phyloP scores from a whole-genome alignment of 352 stramenopile genomes.

The Phytophthora fragariaefolia region DNA sequence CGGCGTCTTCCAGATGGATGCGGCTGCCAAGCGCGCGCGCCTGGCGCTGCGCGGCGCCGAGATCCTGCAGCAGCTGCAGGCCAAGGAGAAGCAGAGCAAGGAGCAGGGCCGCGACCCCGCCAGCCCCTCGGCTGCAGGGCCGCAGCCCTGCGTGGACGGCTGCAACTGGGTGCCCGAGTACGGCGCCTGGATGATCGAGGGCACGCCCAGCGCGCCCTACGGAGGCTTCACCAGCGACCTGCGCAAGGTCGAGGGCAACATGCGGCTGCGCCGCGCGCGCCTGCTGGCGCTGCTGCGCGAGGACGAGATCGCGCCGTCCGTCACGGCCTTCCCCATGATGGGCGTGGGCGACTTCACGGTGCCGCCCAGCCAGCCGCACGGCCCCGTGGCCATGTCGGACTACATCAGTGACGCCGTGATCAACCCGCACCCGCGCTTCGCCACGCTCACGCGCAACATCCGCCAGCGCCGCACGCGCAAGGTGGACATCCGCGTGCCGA shows the following conservation, averaged over 20 bases:
- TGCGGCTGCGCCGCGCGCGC: constrained; percentile 95
- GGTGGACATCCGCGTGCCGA: constrained; percentile 88
- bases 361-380: constrained; percentile 61
- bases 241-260: constrained; percentile 97
- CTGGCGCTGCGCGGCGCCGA: constrained; percentile 94
- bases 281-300: constrained; percentile 93
- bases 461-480: constrained; percentile 91
- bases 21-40: constrained; percentile 82
- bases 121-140: constrained; percentile 6
- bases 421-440: constrained; percentile 99
- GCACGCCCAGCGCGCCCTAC: constrained; percentile 95
- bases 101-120: constrained; percentile 27
- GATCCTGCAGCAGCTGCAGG: constrained; percentile 94
- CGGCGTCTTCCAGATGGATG: constrained; percentile 96
- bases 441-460: constrained; percentile 98
- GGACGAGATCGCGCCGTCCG: constrained; percentile 97
- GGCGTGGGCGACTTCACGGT: constrained; percentile 94
- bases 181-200: constrained; percentile 99
- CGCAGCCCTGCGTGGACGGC: constrained; percentile 72
- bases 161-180: constrained; percentile 99
- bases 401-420: constrained; percentile 99
- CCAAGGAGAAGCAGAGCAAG: constrained; percentile 82
- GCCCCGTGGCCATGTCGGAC: constrained; percentile 91
- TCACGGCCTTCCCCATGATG: constrained; percentile 97
- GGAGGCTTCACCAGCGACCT: constrained; percentile 95